Percentiles rank a stretch among this genome's conserved stretches.
These are phyloP conservation scores for Artemisia annua DNA, from an alignment of 129 eudicot genomes.

Conservation along the genomic window DNA sequence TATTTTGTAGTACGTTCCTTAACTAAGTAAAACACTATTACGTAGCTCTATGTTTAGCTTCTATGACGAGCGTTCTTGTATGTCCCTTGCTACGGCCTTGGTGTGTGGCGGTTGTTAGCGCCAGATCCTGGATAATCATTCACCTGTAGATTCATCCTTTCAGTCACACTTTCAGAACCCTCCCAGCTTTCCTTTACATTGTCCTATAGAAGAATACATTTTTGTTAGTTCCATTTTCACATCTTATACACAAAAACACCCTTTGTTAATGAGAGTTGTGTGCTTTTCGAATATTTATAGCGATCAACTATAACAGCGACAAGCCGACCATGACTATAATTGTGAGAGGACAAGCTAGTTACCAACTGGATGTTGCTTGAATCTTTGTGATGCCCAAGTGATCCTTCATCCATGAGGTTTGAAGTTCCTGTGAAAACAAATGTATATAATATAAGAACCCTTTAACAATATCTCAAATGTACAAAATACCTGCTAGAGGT, in stretches of 20 bases:
- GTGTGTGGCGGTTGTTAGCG: constrained; percentile 91
- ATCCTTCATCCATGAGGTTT: constrained; percentile 38
- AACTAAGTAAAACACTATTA: constrained; percentile 18
- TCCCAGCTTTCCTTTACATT: constrained; percentile 28
- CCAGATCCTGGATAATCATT: constrained; percentile 93
- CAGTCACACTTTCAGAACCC: constrained; percentile 2
- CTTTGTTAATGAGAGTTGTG: background rate
- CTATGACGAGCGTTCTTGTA: background rate
- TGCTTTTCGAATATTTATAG: background rate
- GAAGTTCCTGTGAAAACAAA: constrained; percentile 42
- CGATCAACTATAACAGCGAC: background rate
- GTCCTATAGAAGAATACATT: constrained; percentile 25
- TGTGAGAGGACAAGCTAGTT: constrained; percentile 5
- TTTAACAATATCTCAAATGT: too few species aligned
- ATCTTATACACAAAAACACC: background rate
- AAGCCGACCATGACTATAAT: background rate
- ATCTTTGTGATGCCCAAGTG: constrained; percentile 21
- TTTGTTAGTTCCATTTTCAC: too few species aligned
- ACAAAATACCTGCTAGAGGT: too few species aligned
- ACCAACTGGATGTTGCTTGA: constrained; percentile 34
- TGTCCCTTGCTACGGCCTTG: constrained; percentile 46
- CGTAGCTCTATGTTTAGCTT: constrained; percentile 4
- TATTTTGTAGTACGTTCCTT: background rate
- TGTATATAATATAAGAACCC: background rate
- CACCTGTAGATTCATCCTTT: constrained; percentile 55